These are phyloP conservation scores for Backusella macrospora DNA, from an alignment of 192 early-diverging fungal genomes.

Conservation along the genomic window DNA sequence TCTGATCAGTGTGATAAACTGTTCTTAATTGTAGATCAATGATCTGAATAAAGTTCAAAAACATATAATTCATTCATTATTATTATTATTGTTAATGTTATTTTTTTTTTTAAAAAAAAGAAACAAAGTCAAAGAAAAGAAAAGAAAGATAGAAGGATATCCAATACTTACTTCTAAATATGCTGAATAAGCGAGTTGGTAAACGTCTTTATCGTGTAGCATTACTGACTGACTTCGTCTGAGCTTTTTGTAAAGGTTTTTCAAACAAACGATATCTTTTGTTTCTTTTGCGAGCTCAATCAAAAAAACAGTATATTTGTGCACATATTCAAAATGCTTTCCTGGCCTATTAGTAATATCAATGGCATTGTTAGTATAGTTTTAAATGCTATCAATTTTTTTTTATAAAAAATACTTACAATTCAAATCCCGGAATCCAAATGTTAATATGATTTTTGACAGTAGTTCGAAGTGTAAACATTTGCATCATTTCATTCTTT, in stretches of 20 bases:
- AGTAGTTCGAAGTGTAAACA: slow-evolving; percentile 63
- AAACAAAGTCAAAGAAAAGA: not conserved
- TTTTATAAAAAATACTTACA: slow-evolving; percentile 40
- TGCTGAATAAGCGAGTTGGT: slow-evolving; percentile 47
- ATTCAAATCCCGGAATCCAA: slow-evolving; percentile 81
- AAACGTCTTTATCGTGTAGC: slow-evolving; percentile 57
- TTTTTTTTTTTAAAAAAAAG: not conserved
- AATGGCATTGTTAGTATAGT: not conserved
- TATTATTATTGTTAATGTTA: not conserved
- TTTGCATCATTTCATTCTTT: slow-evolving; percentile 56
- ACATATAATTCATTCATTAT: not conserved
- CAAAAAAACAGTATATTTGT: slow-evolving; percentile 67
- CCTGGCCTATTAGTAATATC: slow-evolving; percentile 53
- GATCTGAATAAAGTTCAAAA: not conserved
- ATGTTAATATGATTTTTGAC: slow-evolving; percentile 64
- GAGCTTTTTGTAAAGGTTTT: slow-evolving; percentile 57
- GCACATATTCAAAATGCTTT: slow-evolving; percentile 75
- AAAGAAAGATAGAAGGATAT: not conserved
- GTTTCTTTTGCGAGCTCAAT: slow-evolving; percentile 60
- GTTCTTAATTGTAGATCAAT: not conserved
- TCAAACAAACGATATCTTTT: slow-evolving; percentile 59
- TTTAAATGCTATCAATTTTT: not conserved
- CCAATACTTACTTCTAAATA: slow-evolving; percentile 45
- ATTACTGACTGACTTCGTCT: slow-evolving; percentile 53
- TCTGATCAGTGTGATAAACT: not conserved